phyloP scores from a whole-genome alignment of 495 filamentous ascomycete species.

The Lentithecium fluviatile region DNA sequence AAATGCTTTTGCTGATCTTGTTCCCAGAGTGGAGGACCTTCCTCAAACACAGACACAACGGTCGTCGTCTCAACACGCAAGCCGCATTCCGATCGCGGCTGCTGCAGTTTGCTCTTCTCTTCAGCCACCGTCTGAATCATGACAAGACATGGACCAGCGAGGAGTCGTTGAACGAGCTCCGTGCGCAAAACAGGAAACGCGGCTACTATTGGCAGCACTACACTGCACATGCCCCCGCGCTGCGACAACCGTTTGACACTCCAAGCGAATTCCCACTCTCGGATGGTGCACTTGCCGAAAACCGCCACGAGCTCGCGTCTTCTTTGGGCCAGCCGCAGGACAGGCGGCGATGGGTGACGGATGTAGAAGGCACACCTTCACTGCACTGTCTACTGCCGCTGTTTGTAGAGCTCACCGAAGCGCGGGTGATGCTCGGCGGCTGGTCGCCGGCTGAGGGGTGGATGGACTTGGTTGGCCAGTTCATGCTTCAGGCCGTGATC shows the following conservation, averaged over 20 bases:
- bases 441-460: slow-evolving; percentile 40
- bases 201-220: slow-evolving; percentile 9
- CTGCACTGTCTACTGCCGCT: slow-evolving; percentile 47
- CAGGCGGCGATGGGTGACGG: slow-evolving; percentile 25
- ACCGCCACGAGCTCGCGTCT: slow-evolving; percentile 22
- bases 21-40: slow-evolving; percentile 26
- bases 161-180: slow-evolving; percentile 24
- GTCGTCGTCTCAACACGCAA: slow-evolving; percentile 18
- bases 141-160: slow-evolving; percentile 26
- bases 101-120: slow-evolving; percentile 29
- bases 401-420: slow-evolving; percentile 52
- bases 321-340: slow-evolving; percentile 14
- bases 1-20: background rate
- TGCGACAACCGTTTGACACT: slow-evolving; percentile 26
- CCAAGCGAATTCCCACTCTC: slow-evolving; percentile 29
- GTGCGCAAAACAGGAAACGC: slow-evolving; percentile 21
- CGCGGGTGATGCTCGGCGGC: slow-evolving; percentile 19
- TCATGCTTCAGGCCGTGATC: slow-evolving; percentile 52
- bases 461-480: slow-evolving; percentile 49
- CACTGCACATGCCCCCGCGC: slow-evolving; percentile 19
- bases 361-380: slow-evolving; percentile 40
- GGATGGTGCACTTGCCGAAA: slow-evolving; percentile 17
- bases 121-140: slow-evolving; percentile 28
- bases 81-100: slow-evolving; percentile 24
- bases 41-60: slow-evolving; percentile 23